Base-by-base conservation (phyloP, 768 basidiomycete species). In the Imleria badia region DNA sequence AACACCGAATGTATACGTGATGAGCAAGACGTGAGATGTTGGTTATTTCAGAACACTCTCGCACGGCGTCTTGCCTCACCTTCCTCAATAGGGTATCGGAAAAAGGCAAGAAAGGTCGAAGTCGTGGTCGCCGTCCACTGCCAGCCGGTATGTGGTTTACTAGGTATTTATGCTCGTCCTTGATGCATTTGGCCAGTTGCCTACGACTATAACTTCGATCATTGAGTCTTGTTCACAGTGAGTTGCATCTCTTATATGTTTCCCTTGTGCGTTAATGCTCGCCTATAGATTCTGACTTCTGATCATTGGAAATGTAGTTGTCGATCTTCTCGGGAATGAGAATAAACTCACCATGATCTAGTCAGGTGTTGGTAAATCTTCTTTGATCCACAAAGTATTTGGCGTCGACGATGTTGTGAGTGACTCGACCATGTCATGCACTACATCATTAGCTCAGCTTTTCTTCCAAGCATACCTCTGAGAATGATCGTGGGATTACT, bases 301-400 rank as follows among this genome's bases (percentile, higher is more conserved):
- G 31, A 34, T 61, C 1, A 62, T 61, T 7, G 60, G 60, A 2
- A 63, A 61, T 50, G 60, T 61, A 34, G 45, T 6, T 6, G 1
- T 22, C 17, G 6, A 1, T 35, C 12, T 29, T 23, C 13, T 46
- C 6, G 1, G 8, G 3, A n/a, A 42, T 34, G 19, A 12, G 30
- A 8, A 38, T 38, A 12, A 26, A 19, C 52, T 49, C 9, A 59
- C 17, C 12, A 8, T 14, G n/a, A 29, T 46, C 26, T 49, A 61
- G 60, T 44, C 55, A 1, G 60, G 60, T 2, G 60, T 62, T 6
- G 60, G 60, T 8, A 61, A 59, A 54, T 50, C 60, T 15, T 45
- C 60, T 2, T 35, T 61, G 20, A 58, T 61, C 14, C 20, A n/a
- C 2, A 49, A 15, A 43, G 29, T 61, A 7, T 62, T 62, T 34